Evolutionary conservation across 805 yeast genomes (phyloP).

Genomic region (Sugiyamaella mastotermitis): DNA sequence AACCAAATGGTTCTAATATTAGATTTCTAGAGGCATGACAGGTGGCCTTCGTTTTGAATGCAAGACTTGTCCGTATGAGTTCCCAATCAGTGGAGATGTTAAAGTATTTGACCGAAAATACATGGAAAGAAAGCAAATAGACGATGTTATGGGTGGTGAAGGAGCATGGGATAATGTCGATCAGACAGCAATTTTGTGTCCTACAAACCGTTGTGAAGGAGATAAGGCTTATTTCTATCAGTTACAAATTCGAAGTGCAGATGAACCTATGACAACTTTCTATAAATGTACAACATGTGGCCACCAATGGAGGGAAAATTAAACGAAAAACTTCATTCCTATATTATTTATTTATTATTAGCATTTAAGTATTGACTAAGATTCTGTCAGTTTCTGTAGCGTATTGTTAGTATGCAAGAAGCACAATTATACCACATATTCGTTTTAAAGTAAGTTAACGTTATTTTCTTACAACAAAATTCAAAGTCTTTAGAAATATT

Average conservation of each 20-base stretch:
- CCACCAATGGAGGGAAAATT: slow-evolving; percentile 96
- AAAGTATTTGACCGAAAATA: slow-evolving; percentile 81
- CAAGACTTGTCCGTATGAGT: slow-evolving; percentile 92
- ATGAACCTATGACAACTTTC: slow-evolving; percentile 99
- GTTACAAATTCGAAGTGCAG: slow-evolving; percentile 93
- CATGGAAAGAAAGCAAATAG: slow-evolving; percentile 82
- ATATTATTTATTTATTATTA: no score
- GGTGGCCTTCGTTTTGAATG: slow-evolving; percentile 67
- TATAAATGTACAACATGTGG: slow-evolving; percentile 92
- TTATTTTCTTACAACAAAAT: no score
- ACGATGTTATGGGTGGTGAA: slow-evolving; percentile 93
- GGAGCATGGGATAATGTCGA: slow-evolving; percentile 99
- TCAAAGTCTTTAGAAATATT: no score
- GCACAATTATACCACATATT: no score
- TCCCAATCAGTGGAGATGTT: slow-evolving; percentile 68
- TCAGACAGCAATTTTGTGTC: slow-evolving; percentile 91
- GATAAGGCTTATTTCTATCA: slow-evolving; percentile 95
- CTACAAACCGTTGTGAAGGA: slow-evolving; percentile 76
- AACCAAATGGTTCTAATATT: neutral
- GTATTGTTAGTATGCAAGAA: no score
- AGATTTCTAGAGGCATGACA: slow-evolving; percentile 53
- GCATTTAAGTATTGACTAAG: no score
- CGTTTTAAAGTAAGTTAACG: no score
- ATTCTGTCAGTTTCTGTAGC: no score
- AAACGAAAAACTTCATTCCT: slow-evolving; percentile 7